Base-by-base conservation (phyloP, 768 basidiomycete species). In the Mycena capillaripes region DNA sequence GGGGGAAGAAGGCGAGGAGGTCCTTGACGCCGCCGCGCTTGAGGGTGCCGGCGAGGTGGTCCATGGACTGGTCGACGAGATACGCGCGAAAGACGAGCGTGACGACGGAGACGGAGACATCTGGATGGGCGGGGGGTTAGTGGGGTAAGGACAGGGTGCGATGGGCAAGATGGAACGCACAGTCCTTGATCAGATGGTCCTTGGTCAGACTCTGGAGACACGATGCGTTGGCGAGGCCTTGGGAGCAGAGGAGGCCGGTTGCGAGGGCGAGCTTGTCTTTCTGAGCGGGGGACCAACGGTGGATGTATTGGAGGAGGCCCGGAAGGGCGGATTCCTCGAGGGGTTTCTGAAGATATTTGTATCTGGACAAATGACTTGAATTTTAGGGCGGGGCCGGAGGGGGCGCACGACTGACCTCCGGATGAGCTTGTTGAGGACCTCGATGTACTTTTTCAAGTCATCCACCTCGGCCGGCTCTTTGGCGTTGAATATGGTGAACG, bases 321-420 rank as follows among this genome's bases (percentile, higher is more conserved):
- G 95, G 95, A 17, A 99, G 88, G 65, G 95, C 89, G 40, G 87
- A 89, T 81, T 92, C 93, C 82, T 98, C 97, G 57, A 99, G 91
- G 52, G 97, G 96, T 83, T 93, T 96, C 84, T 98, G 97, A 77
- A 99, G 95, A 88, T 99, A 99, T 84, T 98, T 98, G 89, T 98
- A 99, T 85, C 97, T 97, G 79, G 42, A 65, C n/a, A 50, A 40
- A 40, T 25, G 23, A 36, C 16, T 38, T 57, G 69, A 67, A 58
- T 69, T 72, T 69, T 75, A 21, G 27, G 36, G 36, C 62, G 50
- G 44, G 65, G 44, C 2, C 21, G 21, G 38, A 38, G 57, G 23
- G 66, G 48, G 34, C 14, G 42, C 38, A 53, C 59, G 40, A 66
- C 82, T 66, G 77, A 95, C 96, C 97, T 93, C 84, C 97, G 89